A percentile compares a stretch with the other conserved stretches of the same genome.
Conservation (phyloP, 495 filamentous ascomycete genomes). For the Xylaria intraflava region DNA sequence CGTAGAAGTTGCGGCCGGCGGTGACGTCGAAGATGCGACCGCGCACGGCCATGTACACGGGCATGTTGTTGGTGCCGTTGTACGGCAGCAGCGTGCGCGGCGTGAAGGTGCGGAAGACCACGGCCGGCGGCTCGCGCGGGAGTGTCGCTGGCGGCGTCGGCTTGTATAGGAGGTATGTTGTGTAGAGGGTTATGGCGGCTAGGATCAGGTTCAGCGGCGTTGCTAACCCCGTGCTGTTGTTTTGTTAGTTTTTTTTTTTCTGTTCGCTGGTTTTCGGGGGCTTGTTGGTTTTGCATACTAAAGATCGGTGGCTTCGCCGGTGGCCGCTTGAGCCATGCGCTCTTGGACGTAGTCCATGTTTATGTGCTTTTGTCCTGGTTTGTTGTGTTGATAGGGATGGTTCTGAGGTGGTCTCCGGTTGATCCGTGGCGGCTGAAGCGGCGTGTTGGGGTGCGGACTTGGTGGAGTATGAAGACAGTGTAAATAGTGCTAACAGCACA, state of each 20-base stretch:
- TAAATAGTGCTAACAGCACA: too few relatives aligned
- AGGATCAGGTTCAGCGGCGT: slow-evolving; percentile 78
- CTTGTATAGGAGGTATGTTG: slow-evolving; percentile 62
- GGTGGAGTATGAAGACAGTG: too few relatives aligned
- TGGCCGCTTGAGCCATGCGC: slow-evolving; percentile 43
- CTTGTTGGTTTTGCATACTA: slow-evolving; percentile 18
- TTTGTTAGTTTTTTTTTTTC: slow-evolving; percentile 8
- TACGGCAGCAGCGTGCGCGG: slow-evolving; percentile 78
- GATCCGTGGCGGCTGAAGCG: too few relatives aligned
- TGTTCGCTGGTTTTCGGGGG: neutral
- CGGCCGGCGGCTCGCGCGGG: slow-evolving; percentile 62
- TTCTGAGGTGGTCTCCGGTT: neutral
- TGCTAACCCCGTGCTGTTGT: slow-evolving; percentile 51
- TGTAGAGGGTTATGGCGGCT: slow-evolving; percentile 58
- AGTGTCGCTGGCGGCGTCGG: slow-evolving; percentile 48
- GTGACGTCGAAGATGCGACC: slow-evolving; percentile 84
- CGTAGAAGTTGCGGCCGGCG: slow-evolving; percentile 83
- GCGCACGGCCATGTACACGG: slow-evolving; percentile 79
- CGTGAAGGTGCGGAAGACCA: slow-evolving; percentile 88
- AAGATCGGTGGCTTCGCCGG: slow-evolving; percentile 25
- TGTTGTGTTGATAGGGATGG: neutral
- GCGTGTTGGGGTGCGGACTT: too few relatives aligned
- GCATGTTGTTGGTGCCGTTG: slow-evolving; percentile 68
- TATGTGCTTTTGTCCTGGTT: neutral
- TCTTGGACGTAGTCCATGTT: slow-evolving; percentile 53